Evolutionary conservation across 257 asterid species (phyloP).

Genomic region (Capsicum pubescens): DNA sequence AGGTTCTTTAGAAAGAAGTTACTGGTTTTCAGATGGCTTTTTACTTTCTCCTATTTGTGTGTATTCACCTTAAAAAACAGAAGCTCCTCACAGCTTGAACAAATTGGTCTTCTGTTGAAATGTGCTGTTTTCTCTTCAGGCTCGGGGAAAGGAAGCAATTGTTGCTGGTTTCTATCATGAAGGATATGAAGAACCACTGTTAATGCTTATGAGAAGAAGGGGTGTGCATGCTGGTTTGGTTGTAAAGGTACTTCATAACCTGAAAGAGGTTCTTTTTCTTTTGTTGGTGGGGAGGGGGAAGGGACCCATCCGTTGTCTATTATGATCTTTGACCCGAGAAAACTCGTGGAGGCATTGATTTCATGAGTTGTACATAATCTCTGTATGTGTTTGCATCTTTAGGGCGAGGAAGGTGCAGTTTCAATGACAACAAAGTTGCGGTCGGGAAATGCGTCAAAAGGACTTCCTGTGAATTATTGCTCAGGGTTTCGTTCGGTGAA

Average conservation of each 20-base stretch:
- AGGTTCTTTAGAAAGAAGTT: conserved; percentile 4
- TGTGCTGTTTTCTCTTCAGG: conserved; percentile 50
- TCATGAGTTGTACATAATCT: not conserved
- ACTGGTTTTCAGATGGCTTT: conserved; percentile 18
- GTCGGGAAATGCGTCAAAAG: conserved; percentile 80
- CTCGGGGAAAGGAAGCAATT: conserved; percentile 84
- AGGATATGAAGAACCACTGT: conserved; percentile 92
- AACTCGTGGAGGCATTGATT: not conserved
- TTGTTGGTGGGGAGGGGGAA: not conserved
- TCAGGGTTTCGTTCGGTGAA: conserved; percentile 85
- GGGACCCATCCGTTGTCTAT: not conserved
- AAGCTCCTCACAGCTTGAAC: conserved; percentile 18
- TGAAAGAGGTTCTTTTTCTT: not conserved
- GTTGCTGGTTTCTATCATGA: conserved; percentile 95
- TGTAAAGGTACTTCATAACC: conserved; percentile 64
- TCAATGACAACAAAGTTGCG: conserved; percentile 91
- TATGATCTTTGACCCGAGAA: conserved; percentile 11
- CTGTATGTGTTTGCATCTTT: conserved; percentile 31
- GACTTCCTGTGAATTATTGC: conserved; percentile 92
- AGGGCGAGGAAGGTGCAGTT: conserved; percentile 99
- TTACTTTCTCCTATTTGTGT: not conserved
- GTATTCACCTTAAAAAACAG: conserved; percentile 6
- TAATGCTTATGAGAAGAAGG: conserved; percentile 99
- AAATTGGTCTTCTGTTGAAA: conserved; percentile 4
- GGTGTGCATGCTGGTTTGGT: conserved; percentile 96